Percentiles rank a stretch among this genome's conserved stretches.
phyloP scores from a whole-genome alignment of 2,329 filamentous ascomycete species.

The Phialophora tarda region DNA sequence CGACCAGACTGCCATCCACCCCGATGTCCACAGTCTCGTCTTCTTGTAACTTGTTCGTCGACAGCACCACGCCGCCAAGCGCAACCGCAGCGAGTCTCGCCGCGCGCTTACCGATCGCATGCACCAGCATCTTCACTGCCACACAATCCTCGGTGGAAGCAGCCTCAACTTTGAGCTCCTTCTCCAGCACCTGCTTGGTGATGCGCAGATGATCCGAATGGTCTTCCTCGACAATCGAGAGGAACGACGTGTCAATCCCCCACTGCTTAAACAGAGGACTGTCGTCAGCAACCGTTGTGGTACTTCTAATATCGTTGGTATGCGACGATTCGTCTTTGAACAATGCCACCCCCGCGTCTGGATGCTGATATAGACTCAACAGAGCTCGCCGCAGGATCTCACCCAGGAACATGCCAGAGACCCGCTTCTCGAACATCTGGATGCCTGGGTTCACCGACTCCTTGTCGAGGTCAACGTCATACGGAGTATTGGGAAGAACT shows the following conservation, averaged over 20 bases:
- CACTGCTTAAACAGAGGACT: slow-evolving; percentile 77
- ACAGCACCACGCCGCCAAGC: slow-evolving; percentile 80
- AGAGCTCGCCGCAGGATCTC: slow-evolving; percentile 85
- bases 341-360: slow-evolving; percentile 69
- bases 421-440: slow-evolving; percentile 98
- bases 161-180: slow-evolving; percentile 74
- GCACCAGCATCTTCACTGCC: slow-evolving; percentile 81
- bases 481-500: slow-evolving; percentile 82
- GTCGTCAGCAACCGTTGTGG: slow-evolving; percentile 69
- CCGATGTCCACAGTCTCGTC: slow-evolving; percentile 83
- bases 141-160: slow-evolving; percentile 82
- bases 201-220: slow-evolving; percentile 72
- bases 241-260: slow-evolving; percentile 88
- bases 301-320: slow-evolving; percentile 69
- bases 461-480: slow-evolving; percentile 77
- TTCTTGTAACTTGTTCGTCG: slow-evolving; percentile 73
- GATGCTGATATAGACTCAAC: slow-evolving; percentile 66
- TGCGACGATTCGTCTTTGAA: slow-evolving; percentile 78
- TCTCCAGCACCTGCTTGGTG: slow-evolving; percentile 78
- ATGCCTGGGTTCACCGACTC: slow-evolving; percentile 88
- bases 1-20: slow-evolving; percentile 91
- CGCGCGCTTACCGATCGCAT: slow-evolving; percentile 84
- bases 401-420: slow-evolving; percentile 97
- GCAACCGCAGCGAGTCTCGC: slow-evolving; percentile 87
- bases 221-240: slow-evolving; percentile 86